Evolutionary conservation across 108 stramenopile genomes (phyloP).

Genomic region (Tribonema minus): DNA sequence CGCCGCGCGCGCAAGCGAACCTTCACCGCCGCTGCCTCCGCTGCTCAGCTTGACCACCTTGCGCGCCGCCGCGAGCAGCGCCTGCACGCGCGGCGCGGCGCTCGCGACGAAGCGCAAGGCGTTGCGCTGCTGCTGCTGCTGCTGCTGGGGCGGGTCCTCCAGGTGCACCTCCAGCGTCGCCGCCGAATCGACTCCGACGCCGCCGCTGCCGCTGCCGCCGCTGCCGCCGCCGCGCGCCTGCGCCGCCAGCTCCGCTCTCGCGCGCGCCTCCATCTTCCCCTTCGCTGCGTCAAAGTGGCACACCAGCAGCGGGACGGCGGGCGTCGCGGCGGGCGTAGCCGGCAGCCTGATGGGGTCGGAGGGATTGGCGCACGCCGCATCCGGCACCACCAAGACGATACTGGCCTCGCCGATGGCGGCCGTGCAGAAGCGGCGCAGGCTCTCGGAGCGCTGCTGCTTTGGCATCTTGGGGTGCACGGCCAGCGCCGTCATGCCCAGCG

Average conservation of each 20-base stretch:
- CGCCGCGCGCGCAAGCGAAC: conserved; percentile 28
- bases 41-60: conserved; percentile 15
- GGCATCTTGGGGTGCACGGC: conserved; percentile 19
- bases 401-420: conserved; percentile 1
- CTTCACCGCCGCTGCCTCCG: not conserved
- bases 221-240: not conserved
- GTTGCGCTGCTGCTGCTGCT: not conserved
- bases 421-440: conserved; percentile 13
- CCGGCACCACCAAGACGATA: conserved; percentile 7
- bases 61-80: conserved; percentile 10
- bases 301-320: too few relatives aligned
- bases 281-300: too few relatives aligned
- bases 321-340: too few relatives aligned
- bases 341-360: too few relatives aligned
- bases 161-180: conserved; percentile 25
- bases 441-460: conserved; percentile 11
- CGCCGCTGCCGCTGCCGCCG: not conserved
- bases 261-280: not conserved
- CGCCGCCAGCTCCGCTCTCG: not conserved
- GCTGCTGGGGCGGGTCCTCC: not conserved
- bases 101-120: not conserved
- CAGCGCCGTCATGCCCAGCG: conserved; percentile 11
- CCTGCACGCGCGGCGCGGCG: not conserved
- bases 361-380: conserved; percentile 3
- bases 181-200: not conserved